A percentile compares a stretch with the other conserved stretches of the same genome.
Evolutionary conservation across 2,329 filamentous ascomycete genomes (phyloP).

Genomic region (Trichoderma sp.): DNA sequence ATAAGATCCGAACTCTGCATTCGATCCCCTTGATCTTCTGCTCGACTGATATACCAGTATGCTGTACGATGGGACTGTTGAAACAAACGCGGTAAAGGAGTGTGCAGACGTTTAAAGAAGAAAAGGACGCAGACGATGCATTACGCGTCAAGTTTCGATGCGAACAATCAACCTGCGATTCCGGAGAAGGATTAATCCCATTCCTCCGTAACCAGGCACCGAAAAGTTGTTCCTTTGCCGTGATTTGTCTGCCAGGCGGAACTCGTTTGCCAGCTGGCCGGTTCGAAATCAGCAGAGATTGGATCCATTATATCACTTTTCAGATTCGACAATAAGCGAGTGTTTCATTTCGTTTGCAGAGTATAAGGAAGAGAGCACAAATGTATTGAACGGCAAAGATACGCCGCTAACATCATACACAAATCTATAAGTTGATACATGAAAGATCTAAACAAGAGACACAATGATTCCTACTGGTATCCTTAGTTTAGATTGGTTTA

Average conservation of each 20-base stretch:
- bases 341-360: neutral
- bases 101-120: neutral
- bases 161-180: neutral
- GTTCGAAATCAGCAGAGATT: neutral
- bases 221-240: neutral
- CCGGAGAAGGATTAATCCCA: conserved; percentile 10
- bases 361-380: neutral
- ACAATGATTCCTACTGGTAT: too few relatives aligned
- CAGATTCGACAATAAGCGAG: neutral
- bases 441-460: too few relatives aligned
- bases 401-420: neutral
- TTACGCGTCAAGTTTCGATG: conserved; percentile 20
- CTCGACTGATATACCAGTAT: neutral
- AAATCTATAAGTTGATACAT: neutral
- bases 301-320: neutral
- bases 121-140: neutral
- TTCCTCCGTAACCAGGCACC: neutral
- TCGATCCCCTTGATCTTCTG: neutral
- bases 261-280: neutral
- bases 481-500: too few relatives aligned
- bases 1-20: neutral
- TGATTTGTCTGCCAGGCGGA: neutral
- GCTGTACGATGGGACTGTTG: neutral
- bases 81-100: neutral
- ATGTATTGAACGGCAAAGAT: neutral